A percentile compares a stretch with the other conserved stretches of the same genome.
Conservation (phyloP, 2,329 filamentous ascomycete genomes). For the Mollisiaceae sp. region DNA sequence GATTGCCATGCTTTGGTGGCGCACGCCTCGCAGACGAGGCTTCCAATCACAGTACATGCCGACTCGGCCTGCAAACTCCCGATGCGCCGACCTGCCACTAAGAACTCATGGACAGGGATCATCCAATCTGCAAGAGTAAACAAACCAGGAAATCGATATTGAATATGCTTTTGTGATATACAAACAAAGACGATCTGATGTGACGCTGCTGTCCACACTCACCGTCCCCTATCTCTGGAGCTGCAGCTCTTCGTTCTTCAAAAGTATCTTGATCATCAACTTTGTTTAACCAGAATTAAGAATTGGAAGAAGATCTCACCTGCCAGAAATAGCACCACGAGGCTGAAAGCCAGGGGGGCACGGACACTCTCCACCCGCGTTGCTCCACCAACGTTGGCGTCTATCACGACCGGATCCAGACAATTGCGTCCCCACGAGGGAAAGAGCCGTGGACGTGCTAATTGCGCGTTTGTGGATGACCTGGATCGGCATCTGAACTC, state of each 20-base stretch:
- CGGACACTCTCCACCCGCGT: not conserved
- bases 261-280: not conserved
- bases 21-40: not conserved
- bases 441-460: conserved; percentile 5
- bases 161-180: not conserved
- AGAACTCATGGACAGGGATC: not conserved
- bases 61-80: not conserved
- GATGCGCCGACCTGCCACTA: not conserved
- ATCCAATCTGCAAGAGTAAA: conserved; percentile 1
- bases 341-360: not conserved
- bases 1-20: not conserved
- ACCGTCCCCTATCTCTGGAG: not conserved
- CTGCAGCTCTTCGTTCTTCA: too few relatives aligned
- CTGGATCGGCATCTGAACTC: not conserved
- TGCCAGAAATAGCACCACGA: not conserved
- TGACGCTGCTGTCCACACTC: conserved; percentile 1
- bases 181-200: conserved; percentile 2
- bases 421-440: not conserved
- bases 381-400: conserved; percentile 7
- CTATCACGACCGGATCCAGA: not conserved
- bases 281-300: not conserved
- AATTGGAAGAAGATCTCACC: not conserved
- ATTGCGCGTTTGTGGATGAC: conserved; percentile 10
- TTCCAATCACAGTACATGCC: not conserved
- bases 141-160: conserved; percentile 14